phyloP scores from a whole-genome alignment of 257 asterid genomes.

The Coffea canephora region DNA sequence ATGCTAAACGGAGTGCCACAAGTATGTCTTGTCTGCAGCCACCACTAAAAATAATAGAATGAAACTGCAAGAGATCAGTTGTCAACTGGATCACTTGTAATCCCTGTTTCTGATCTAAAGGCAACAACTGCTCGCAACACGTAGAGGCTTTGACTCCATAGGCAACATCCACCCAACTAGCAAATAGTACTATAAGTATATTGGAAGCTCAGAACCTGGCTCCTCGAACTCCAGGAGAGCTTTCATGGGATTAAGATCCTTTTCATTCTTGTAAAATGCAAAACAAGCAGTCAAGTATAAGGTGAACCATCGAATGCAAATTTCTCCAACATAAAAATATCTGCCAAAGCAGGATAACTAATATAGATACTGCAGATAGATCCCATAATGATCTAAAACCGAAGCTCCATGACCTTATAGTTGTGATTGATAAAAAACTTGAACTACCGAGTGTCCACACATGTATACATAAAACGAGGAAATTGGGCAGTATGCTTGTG shows the following conservation, averaged over 20 bases:
- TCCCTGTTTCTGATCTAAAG: background rate
- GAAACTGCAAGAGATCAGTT: background rate
- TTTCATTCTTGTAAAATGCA: background rate
- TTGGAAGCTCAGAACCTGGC: background rate
- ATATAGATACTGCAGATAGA: background rate
- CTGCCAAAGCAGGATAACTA: background rate
- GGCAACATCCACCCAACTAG: background rate
- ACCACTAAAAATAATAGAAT: background rate
- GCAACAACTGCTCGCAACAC: background rate
- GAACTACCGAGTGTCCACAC: background rate
- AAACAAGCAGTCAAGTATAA: background rate
- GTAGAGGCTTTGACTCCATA: background rate
- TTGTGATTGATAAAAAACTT: background rate
- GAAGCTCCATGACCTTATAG: background rate
- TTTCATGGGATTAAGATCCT: background rate
- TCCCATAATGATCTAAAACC: background rate
- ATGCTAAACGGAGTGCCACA: background rate
- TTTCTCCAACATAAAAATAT: background rate
- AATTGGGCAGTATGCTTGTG: background rate
- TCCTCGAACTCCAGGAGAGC: background rate
- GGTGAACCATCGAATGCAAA: background rate
- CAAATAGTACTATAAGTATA: background rate
- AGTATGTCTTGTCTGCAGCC: background rate
- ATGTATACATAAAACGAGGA: background rate
- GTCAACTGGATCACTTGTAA: background rate